A percentile compares a stretch with the other conserved stretches of the same genome.
phyloP scores from a whole-genome alignment of 140 eudicot species.

The Erigeron philadelphicus region DNA sequence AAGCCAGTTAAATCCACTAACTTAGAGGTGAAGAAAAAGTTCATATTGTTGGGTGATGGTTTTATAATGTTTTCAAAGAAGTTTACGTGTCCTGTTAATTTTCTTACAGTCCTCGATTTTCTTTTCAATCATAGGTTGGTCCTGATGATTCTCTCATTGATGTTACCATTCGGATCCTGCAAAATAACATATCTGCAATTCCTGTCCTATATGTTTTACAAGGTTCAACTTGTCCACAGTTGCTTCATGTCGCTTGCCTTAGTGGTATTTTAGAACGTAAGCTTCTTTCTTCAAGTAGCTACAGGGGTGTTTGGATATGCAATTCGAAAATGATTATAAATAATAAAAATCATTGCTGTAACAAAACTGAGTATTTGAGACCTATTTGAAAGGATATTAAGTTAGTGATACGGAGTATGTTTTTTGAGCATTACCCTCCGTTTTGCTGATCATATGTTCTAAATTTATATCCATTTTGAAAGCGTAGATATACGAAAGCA shows the following conservation, averaged over 20 bases:
- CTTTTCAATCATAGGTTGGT: conserved; percentile 39
- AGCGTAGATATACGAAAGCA: conserved; percentile 57
- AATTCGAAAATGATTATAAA: background rate
- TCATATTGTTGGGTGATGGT: background rate
- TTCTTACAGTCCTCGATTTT: background rate
- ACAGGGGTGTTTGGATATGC: background rate
- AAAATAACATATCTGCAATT: conserved; percentile 47
- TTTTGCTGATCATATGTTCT: conserved; percentile 15
- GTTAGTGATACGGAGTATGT: too few relatives aligned
- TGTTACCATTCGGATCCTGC: conserved; percentile 46
- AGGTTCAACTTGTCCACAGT: conserved; percentile 47
- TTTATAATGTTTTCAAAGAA: too few relatives aligned
- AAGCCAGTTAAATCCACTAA: background rate
- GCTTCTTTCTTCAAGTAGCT: conserved; percentile 20
- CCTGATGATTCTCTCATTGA: conserved; percentile 60
- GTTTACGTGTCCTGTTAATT: conserved; percentile 2
- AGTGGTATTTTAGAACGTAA: conserved; percentile 54
- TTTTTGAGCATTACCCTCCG: background rate
- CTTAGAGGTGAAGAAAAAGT: background rate
- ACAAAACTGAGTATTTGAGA: background rate
- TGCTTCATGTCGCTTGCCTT: conserved; percentile 65
- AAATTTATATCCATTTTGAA: conserved; percentile 11
- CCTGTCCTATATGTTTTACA: conserved; percentile 43
- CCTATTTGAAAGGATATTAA: too few relatives aligned
- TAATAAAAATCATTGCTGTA: background rate